A percentile compares a stretch with the other conserved stretches of the same genome.
phyloP scores from a whole-genome alignment of 306 rosid species.

The Trichosanthes truncata region DNA sequence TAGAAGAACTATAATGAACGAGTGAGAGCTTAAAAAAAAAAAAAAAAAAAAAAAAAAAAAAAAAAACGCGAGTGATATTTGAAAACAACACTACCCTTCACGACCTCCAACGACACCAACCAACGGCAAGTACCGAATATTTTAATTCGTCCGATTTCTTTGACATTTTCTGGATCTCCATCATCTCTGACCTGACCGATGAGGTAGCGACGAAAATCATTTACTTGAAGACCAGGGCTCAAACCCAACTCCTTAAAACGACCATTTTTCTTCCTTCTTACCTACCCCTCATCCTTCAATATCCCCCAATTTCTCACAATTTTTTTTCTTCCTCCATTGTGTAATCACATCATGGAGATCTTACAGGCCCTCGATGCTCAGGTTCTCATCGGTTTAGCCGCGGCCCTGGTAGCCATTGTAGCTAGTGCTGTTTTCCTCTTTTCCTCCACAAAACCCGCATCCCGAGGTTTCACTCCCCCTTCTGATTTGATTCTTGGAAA shows the following conservation, averaged over 20 bases:
- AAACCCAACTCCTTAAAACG: neutral
- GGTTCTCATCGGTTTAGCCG: conserved; percentile 40
- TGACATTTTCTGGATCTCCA: neutral
- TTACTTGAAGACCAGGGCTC: neutral
- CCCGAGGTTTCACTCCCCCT: conserved; percentile 37
- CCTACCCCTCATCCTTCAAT: neutral
- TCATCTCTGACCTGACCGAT: neutral
- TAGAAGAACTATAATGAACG: no score
- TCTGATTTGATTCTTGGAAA: neutral
- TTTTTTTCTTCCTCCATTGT: neutral
- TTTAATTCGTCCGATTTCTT: neutral
- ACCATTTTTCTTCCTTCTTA: neutral
- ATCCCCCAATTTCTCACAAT: neutral
- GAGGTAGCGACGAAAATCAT: neutral
- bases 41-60: no score
- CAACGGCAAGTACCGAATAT: neutral
- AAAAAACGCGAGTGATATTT: no score
- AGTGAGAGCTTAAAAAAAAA: no score
- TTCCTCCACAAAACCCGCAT: conserved; percentile 36
- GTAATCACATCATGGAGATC: conserved; percentile 39
- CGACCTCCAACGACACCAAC: neutral
- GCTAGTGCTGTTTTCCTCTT: conserved; percentile 41
- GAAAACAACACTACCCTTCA: neutral
- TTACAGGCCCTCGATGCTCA: conserved; percentile 39
- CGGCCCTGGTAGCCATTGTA: conserved; percentile 52